Base-by-base conservation (phyloP, 2,329 filamentous ascomycete species). In the Nannizziopsis arthrosporioides region DNA sequence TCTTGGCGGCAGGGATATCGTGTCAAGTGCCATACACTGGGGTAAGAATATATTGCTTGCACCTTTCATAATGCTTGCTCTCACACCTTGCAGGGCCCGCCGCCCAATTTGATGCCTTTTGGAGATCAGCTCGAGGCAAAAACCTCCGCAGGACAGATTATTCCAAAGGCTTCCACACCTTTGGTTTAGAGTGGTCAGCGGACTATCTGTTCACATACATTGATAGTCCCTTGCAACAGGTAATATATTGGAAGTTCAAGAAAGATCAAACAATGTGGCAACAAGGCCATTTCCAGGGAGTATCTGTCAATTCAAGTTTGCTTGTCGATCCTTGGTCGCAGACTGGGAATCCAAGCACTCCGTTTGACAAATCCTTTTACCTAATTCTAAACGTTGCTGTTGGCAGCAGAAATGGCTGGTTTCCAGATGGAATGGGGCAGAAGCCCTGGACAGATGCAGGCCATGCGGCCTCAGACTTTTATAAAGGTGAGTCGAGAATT, bases 191-290 rank as follows among this genome's bases (percentile, higher is more conserved):
- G 54, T 77, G 74, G 74, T 68, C 64, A 1, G 63, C 70, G 43
- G 66, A 71, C 37, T 75, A 76, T 59, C 62, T 77, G 15, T 76
- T 73, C 62, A 74, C 72, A 19, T 77, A 73, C 56, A 60, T 76
- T 34, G 71, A 77, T 57, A 67, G 62, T 54, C 64, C 67, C 12
- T 58, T 71, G 2, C 51, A 60, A 44, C 57, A 60, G 51, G 53
- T 60, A 27, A 54, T 57, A 41, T 61, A 56, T 50, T 60, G 57
- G 47, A 51, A 57, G 31, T 61, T 63, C 44, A 52, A 53, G 30
- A 60, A 60, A 34, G 53, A 61, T 44, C 39, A 56, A 45, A 56
- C 57, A 27, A 56, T 63, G 52, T 63, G 61, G 58, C 54, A 55
- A 42, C 60, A 65, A 11, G 73, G 72, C 9, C 54, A 64, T 30